Conservation (phyloP, 1,284 basidiomycete genomes). For the Naganishia liquefaciens region DNA sequence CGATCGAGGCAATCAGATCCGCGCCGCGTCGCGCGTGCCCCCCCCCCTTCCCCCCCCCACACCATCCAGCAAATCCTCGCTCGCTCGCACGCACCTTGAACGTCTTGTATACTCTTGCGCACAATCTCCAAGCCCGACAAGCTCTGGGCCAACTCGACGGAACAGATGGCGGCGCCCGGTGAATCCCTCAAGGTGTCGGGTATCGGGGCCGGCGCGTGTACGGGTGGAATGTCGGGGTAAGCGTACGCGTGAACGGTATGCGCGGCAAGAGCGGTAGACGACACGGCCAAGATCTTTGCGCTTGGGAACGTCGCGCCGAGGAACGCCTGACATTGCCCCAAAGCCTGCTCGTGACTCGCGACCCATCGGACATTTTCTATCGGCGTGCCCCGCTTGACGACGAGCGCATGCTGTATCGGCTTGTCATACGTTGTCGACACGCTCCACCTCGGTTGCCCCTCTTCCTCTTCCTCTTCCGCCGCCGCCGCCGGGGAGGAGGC, state of each 20-base stretch:
- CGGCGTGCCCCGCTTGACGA: conserved; percentile 41
- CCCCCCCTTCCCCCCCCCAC: no score
- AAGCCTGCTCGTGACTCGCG: conserved; percentile 52
- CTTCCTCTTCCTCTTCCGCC: background rate
- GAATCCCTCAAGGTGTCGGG: conserved; percentile 25
- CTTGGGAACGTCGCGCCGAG: conserved; percentile 40
- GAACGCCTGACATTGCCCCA: conserved; percentile 50
- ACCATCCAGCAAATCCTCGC: no score
- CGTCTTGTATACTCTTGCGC: conserved; percentile 47
- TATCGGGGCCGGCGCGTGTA: conserved; percentile 13
- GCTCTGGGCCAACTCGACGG: conserved; percentile 40
- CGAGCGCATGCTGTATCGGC: conserved; percentile 49
- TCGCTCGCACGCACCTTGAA: conserved; percentile 41
- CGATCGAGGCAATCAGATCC: background rate
- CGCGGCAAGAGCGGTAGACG: conserved; percentile 51
- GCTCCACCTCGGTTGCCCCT: conserved; percentile 9
- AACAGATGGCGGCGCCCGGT: conserved; percentile 50
- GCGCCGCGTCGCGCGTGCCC: no score
- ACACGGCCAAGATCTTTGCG: conserved; percentile 39
- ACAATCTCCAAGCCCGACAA: conserved; percentile 43
- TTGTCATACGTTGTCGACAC: conserved; percentile 37
- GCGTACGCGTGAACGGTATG: conserved; percentile 39
- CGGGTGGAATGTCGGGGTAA: background rate
- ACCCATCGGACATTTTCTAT: conserved; percentile 46
- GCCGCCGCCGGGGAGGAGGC: no score